A percentile compares a stretch with the other conserved stretches of the same genome.
Evolutionary conservation across 2,329 filamentous ascomycete genomes (phyloP).

Genomic region (Fusarium heterosporum): DNA sequence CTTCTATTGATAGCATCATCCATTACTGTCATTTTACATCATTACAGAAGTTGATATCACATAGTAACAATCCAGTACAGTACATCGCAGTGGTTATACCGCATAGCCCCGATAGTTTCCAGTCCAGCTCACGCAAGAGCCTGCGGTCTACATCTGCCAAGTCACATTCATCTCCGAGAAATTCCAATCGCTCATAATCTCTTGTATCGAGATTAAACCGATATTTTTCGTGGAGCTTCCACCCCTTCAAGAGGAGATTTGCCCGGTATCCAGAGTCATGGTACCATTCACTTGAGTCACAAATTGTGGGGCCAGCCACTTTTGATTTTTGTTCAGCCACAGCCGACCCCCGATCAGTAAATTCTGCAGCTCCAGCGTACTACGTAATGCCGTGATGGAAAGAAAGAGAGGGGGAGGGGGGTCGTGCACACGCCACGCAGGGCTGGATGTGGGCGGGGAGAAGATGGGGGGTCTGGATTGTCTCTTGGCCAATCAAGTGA

Average conservation of each 20-base stretch:
- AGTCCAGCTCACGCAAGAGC: not conserved
- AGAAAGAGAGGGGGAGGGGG: not conserved
- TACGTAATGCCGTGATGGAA: conserved; percentile 27
- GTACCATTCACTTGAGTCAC: conserved; percentile 6
- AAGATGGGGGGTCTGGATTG: not conserved
- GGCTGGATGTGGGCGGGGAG: conserved; percentile 32
- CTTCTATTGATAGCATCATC: not conserved
- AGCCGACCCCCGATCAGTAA: not conserved
- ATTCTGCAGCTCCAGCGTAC: not conserved
- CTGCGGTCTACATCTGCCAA: too few species aligned
- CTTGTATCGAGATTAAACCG: not conserved
- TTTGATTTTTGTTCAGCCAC: conserved; percentile 14
- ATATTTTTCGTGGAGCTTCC: not conserved
- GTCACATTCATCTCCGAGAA: not conserved
- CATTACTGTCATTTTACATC: not conserved
- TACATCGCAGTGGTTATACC: not conserved
- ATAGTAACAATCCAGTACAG: not conserved
- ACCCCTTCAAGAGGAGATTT: not conserved
- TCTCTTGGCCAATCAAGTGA: not conserved
- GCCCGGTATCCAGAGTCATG: not conserved
- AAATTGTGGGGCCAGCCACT: conserved; percentile 15
- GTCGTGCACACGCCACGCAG: conserved; percentile 30
- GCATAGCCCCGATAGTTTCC: not conserved
- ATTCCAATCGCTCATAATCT: not conserved
- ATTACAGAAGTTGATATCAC: not conserved